phyloP scores from a whole-genome alignment of 2,329 filamentous ascomycete species.

The Bertia moriformis region DNA sequence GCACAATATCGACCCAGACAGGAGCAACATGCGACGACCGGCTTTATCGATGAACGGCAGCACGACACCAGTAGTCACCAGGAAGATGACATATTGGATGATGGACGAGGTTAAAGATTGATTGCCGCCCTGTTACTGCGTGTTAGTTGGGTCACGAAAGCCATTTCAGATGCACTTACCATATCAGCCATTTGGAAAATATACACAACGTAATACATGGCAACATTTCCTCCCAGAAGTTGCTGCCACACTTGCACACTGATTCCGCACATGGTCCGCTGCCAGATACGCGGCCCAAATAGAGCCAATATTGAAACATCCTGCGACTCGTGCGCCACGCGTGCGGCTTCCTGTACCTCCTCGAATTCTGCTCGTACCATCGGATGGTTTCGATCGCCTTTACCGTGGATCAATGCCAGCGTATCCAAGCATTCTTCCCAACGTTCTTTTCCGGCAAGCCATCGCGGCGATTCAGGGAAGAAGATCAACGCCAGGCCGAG shows the following conservation, averaged over 20 bases:
- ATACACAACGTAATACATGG: slow-evolving; percentile 47
- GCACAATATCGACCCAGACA: slow-evolving; percentile 27
- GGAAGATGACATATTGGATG: slow-evolving; percentile 39
- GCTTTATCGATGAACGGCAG: slow-evolving; percentile 32
- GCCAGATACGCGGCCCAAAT: slow-evolving; percentile 30
- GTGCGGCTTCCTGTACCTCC: slow-evolving; percentile 17
- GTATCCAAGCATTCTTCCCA: slow-evolving; percentile 10
- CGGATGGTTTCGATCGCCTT: background rate
- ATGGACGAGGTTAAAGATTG: slow-evolving; percentile 29
- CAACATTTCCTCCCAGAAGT: slow-evolving; percentile 26
- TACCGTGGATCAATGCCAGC: slow-evolving; percentile 8
- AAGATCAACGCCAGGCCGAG: slow-evolving; percentile 7
- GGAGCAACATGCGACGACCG: slow-evolving; percentile 29
- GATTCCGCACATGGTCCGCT: slow-evolving; percentile 33
- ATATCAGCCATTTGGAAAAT: slow-evolving; percentile 47
- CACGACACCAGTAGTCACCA: slow-evolving; percentile 32
- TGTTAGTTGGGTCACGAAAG: too few species aligned
- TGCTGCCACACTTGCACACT: slow-evolving; percentile 31
- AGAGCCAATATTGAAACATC: slow-evolving; percentile 24
- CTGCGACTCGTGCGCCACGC: slow-evolving; percentile 19
- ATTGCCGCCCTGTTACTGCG: too few species aligned
- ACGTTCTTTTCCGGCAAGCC: slow-evolving; percentile 8
- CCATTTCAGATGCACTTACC: too few species aligned
- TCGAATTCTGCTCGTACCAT: slow-evolving; percentile 16
- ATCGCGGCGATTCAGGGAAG: slow-evolving; percentile 10